Evolutionary conservation across 352 stramenopile species (phyloP), one percentile per base, ranked within the genome.

Genomic region (Phytophthora nicotianae): DNA sequence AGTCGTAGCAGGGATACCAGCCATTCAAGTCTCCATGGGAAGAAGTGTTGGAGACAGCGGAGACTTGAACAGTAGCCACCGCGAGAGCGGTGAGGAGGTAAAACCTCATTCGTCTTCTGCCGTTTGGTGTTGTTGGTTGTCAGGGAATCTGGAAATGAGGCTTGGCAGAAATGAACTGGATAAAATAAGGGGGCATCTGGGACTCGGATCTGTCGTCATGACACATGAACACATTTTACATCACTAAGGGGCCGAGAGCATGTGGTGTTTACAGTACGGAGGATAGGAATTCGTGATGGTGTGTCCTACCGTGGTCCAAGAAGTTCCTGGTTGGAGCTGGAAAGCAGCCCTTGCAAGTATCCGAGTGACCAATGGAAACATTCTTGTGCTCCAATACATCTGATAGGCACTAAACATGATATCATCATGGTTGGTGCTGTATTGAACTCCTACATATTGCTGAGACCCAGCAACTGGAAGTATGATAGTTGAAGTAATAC

Each of bases 1-100:
- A 49, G 23, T 58, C 29, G 26, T 50, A 62, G 50, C 68, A 76
- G 9, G 58, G 51, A 46, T 73, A 76, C 68, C 63, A 73, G 29
- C 68, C 68, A 29, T 73, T 68, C 16, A 62, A 20, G 26, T 49
- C 45, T 17, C 13, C 10, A 9, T 41, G 41, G 5, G 33, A 49
- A 20, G 43, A 56, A 32, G 32, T n/a, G 26, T 46, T 55, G 2
- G 51, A 24, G 8, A 5, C 27, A 11, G 43, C 55, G 27, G 55
- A 62, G 11, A 24, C 14, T 7, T 55, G 23, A 29, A 32, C 16
- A 21, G 24, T 13, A 19, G 16, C n/a, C 43, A 54, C 23, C 6
- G 43, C 21, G 3, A 54, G 5, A 14, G 35, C 24, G 29, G 29
- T 4, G 33, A 35, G 1, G 20, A 33, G 35, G 24, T 32, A 17